Conservation (phyloP, 805 yeast genomes). For the Kodamaea sagamina region DNA sequence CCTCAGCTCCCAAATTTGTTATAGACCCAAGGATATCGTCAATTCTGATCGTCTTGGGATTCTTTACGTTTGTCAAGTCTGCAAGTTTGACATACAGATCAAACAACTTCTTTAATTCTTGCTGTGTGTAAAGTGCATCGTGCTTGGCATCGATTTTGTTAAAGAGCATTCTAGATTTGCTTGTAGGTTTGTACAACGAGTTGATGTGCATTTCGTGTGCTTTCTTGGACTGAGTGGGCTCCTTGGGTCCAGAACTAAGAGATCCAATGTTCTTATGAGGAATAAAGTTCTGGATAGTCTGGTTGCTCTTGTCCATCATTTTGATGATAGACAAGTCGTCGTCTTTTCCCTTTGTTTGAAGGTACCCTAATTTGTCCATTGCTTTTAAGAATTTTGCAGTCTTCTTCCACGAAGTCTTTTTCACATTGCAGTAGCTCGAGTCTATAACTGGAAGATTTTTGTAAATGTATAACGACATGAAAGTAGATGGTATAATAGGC, state of each 20-base stretch:
- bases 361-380: constrained; percentile 73
- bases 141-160: constrained; percentile 40
- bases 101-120: constrained; percentile 56
- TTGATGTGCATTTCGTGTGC: constrained; percentile 32
- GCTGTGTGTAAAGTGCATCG: constrained; percentile 48
- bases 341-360: constrained; percentile 79
- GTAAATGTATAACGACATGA: constrained; percentile 69
- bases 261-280: constrained; percentile 51
- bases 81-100: constrained; percentile 56
- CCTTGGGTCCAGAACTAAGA: constrained; percentile 15
- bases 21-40: constrained; percentile 56
- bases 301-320: constrained; percentile 46
- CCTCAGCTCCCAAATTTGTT: constrained; percentile 32
- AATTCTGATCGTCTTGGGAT: constrained; percentile 55
- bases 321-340: constrained; percentile 69
- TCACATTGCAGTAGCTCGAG: constrained; percentile 54
- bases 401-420: constrained; percentile 88
- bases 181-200: constrained; percentile 59
- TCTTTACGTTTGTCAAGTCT: constrained; percentile 50
- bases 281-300: constrained; percentile 58
- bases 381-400: constrained; percentile 81
- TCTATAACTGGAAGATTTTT: constrained; percentile 75
- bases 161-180: constrained; percentile 48
- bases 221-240: constrained; percentile 26
- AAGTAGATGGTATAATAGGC: constrained; percentile 73